phyloP scores from a whole-genome alignment of 2,329 filamentous ascomycete genomes.

The Byssothecium circinans region DNA sequence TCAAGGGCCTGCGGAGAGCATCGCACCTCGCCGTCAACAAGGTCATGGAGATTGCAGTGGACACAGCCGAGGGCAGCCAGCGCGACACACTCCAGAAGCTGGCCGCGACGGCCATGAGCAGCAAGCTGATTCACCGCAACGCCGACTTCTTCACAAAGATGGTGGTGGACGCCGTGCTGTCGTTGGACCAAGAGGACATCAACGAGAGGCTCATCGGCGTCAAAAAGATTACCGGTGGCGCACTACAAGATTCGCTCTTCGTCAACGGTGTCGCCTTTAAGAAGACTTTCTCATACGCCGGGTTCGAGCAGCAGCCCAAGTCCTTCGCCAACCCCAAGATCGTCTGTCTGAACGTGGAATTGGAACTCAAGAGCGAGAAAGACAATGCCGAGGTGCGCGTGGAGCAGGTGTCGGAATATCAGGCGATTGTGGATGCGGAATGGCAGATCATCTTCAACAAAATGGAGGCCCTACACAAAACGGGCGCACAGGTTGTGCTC shows the following conservation, averaged over 20 bases:
- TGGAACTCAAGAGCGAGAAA: slow-evolving; percentile 98
- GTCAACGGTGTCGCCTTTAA: slow-evolving; percentile 99
- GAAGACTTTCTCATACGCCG: slow-evolving; percentile 98
- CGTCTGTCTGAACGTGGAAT: slow-evolving; percentile 94
- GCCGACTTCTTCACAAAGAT: slow-evolving; percentile 96
- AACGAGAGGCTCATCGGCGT: slow-evolving; percentile 98
- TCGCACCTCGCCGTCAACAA: slow-evolving; percentile 94
- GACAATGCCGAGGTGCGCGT: slow-evolving; percentile 98
- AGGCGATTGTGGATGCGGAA: slow-evolving; percentile 97
- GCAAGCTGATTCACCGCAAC: slow-evolving; percentile 98
- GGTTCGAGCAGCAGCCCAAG: slow-evolving; percentile 99
- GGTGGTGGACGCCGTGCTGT: slow-evolving; percentile 95
- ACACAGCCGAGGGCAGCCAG: slow-evolving; percentile 78
- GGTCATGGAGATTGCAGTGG: slow-evolving; percentile 94
- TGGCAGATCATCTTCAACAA: slow-evolving; percentile 99
- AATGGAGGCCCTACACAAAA: slow-evolving; percentile 90
- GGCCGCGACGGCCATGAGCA: slow-evolving; percentile 96
- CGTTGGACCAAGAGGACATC: slow-evolving; percentile 92
- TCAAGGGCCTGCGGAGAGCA: slow-evolving; percentile 90
- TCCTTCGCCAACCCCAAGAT: slow-evolving; percentile 93
- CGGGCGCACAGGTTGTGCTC: slow-evolving; percentile 94
- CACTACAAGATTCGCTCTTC: slow-evolving; percentile 92
- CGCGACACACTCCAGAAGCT: slow-evolving; percentile 87
- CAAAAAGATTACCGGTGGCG: slow-evolving; percentile 97
- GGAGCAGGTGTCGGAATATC: slow-evolving; percentile 98